phyloP scores from a whole-genome alignment of 495 filamentous ascomycete species.

The Aspergillus asperescens region DNA sequence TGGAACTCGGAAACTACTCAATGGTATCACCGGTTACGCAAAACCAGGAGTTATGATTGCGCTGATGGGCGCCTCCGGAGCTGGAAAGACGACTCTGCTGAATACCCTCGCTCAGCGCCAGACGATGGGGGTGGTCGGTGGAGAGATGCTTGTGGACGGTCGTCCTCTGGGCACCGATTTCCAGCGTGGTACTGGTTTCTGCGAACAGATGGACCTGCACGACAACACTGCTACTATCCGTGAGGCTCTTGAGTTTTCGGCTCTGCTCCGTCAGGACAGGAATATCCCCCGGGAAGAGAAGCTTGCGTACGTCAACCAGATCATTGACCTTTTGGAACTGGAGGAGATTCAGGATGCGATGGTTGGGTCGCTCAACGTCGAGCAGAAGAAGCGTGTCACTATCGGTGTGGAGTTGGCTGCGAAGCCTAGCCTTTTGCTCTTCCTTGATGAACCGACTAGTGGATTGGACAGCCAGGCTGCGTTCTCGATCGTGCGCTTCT shows the following conservation, averaged over 20 bases:
- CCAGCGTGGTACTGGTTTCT: slow-evolving; percentile 77
- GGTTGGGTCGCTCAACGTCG: slow-evolving; percentile 54
- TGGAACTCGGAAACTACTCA: slow-evolving; percentile 63
- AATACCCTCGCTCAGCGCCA: slow-evolving; percentile 75
- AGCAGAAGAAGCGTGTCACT: slow-evolving; percentile 69
- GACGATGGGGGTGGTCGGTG: slow-evolving; percentile 62
- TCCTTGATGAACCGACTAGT: slow-evolving; percentile 77
- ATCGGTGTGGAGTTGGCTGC: slow-evolving; percentile 92
- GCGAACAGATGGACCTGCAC: slow-evolving; percentile 84
- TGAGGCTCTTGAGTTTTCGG: slow-evolving; percentile 64
- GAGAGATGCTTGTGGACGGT: slow-evolving; percentile 77
- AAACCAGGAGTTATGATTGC: slow-evolving; percentile 79
- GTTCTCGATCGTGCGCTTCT: slow-evolving; percentile 82
- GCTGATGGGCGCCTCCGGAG: slow-evolving; percentile 78
- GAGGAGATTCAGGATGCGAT: slow-evolving; percentile 52
- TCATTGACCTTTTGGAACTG: slow-evolving; percentile 55
- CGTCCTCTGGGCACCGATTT: slow-evolving; percentile 62
- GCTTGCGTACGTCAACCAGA: slow-evolving; percentile 56
- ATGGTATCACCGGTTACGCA: slow-evolving; percentile 67
- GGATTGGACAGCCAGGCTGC: slow-evolving; percentile 83
- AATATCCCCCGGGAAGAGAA: slow-evolving; percentile 48
- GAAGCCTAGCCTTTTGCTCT: slow-evolving; percentile 73
- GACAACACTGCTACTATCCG: slow-evolving; percentile 59
- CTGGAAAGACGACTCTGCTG: slow-evolving; percentile 74
- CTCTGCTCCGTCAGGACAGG: slow-evolving; percentile 56